Evolutionary conservation across 1,284 basidiomycete genomes (phyloP), one percentile per base, ranked within the genome.

Genomic region (Xerocomus amazonicus): DNA sequence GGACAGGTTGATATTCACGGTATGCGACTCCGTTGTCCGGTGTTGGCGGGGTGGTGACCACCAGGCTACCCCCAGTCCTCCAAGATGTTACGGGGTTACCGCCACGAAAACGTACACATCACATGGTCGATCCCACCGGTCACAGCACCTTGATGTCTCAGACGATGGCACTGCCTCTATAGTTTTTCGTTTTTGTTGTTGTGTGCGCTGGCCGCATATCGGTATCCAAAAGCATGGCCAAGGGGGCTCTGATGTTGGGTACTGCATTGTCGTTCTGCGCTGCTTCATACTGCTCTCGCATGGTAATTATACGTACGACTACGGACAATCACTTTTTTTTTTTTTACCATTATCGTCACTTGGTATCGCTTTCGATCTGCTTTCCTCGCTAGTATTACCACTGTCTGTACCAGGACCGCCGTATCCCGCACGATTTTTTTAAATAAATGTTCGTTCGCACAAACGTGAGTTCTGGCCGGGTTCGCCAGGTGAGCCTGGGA

Each of bases 51-150:
- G 53, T 45, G 8, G 34, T 27, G 41, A n/a, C 29, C 50, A 57
- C 47, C 49, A 59, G 29, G 60, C 50, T 16, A 16, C 39, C 43
- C 47, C 13, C 26, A 59, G 60, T 56, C 45, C 50, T 65, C 17
- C 70, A 80, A 67, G 78, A 79, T 54, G 70, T 80, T 56, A 65
- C 76, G 53, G 68, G 70, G 41, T 60, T 81, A 43, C 80, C 80
- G 33, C 76, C 79, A 16, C 72, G 80, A 60, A 83, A 82, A 67
- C 76, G 80, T 52, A 67, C 75, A 23, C 80, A 82, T 62, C 80
- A 81, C 58, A 76, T 81, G 72, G 78, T 81, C 64, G 70, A 77
- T 61, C 63, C 65, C 27, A 56, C 54, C 26, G 50, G 76, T 74
- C 59, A 65, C 57, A 73, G 66, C 48, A 67, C 73, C 40, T 56